Evolutionary conservation across 140 eudicot genomes (phyloP), one percentile per base, ranked within the genome.

Genomic region (Bidens hawaiensis): DNA sequence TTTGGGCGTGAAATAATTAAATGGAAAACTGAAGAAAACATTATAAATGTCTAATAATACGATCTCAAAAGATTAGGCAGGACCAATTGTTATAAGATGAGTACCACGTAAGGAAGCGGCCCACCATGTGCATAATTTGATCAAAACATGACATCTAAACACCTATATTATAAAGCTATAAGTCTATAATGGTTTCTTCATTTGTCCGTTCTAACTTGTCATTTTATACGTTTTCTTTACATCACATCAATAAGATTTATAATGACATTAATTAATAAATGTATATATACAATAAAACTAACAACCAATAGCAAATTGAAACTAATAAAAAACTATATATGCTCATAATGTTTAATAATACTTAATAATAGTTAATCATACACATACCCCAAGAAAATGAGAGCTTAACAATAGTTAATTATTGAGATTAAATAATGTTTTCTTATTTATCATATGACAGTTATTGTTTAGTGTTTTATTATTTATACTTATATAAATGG

Each of bases 91-190:
- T 48, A 65, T 54, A 40, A 38, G 16, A 48, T 24, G 14, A 27
- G n/a, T 47, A 57, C 78, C 78, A 73, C 56, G 57, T 73, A 65
- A 58, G 63, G 40, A 58, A 2, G 17, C 60, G 45, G 21, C 62
- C 78, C 68, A 21, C 63, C 78, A 73, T 66, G 74, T 73, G 74
- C 73, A 65, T 66, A 34, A 73, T 73, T 72, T 36, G 31, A 11
- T 38, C 64, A 66, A 34, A 57, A 73, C 63, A 65, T 66, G 78
- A 67, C 73, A 73, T 73, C 78, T 73, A 71, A 71, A 73, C 68
- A 25, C 68, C 9, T 52, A 26, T 25, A 65, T 66, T 36, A 74
- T 66, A 38, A 43, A 40, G 64, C 40, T 10, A 10, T 14, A 38
- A 38, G 4, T 38, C 16, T 27, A 57, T 34, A 5, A 65, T n/a